Percentiles rank a stretch among this genome's conserved stretches.
phyloP scores from a whole-genome alignment of 2,329 filamentous ascomycete species.

The Ceratocystis papillata region DNA sequence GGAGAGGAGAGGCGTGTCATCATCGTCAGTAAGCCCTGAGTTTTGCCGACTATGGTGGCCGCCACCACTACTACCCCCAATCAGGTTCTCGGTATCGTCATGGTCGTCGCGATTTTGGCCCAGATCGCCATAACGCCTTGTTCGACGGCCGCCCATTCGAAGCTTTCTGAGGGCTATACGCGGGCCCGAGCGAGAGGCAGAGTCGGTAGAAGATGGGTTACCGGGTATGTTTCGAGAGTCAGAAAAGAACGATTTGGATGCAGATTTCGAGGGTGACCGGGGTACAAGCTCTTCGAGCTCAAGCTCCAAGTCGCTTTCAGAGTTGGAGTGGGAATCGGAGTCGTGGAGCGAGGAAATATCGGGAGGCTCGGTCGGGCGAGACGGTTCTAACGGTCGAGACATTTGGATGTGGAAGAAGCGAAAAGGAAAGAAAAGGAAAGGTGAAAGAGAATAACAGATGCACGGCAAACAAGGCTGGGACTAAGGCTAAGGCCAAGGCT shows the following conservation, averaged over 20 bases:
- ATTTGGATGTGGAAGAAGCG: slow-evolving; percentile 31
- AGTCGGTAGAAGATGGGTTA: slow-evolving; percentile 24
- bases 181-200: slow-evolving; percentile 28
- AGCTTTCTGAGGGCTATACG: slow-evolving; percentile 61
- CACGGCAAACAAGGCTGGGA: not conserved
- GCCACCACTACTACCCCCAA: slow-evolving; percentile 51
- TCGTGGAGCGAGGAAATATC: slow-evolving; percentile 39
- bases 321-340: slow-evolving; percentile 13
- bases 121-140: slow-evolving; percentile 49
- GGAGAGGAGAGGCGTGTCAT: slow-evolving; percentile 64
- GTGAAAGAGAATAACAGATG: not conserved
- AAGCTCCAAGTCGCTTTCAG: slow-evolving; percentile 56
- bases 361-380: slow-evolving; percentile 47
- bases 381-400: slow-evolving; percentile 42
- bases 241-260: slow-evolving; percentile 29
- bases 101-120: slow-evolving; percentile 44
- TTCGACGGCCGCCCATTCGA: slow-evolving; percentile 52
- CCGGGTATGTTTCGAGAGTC: slow-evolving; percentile 30
- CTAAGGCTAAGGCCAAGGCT: not conserved
- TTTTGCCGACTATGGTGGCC: slow-evolving; percentile 45
- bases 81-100: slow-evolving; percentile 50
- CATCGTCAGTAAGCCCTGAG: slow-evolving; percentile 51
- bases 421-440: not conserved
- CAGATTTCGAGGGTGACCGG: slow-evolving; percentile 28
- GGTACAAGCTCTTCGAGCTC: slow-evolving; percentile 74